Conservation (phyloP, 1,139 yeast species). For the Nakaseomyces bracarensis region DNA sequence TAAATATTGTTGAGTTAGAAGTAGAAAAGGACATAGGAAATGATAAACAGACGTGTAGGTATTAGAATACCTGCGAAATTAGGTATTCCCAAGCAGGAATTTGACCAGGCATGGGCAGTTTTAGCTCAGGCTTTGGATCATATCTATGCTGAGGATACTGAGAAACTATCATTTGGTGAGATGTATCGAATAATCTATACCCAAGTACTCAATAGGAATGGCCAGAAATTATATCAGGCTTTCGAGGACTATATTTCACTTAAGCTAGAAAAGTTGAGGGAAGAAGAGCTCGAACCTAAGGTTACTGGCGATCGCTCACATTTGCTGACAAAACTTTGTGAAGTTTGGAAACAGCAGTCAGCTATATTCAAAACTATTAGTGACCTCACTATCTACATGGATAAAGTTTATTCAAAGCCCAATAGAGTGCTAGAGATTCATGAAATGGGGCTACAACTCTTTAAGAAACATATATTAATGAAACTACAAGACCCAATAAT, state of each 20-base stretch:
- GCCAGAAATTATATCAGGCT: conserved; percentile 58
- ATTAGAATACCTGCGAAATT: conserved; percentile 69
- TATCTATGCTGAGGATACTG: conserved; percentile 67
- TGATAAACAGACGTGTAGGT: conserved; percentile 34
- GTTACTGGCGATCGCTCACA: conserved; percentile 28
- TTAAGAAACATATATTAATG: conserved; percentile 40
- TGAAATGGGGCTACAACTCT: conserved; percentile 64
- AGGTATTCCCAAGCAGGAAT: conserved; percentile 16
- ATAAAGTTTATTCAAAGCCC: conserved; percentile 76
- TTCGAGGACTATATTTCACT: conserved; percentile 44
- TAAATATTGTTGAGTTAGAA: too few relatives aligned
- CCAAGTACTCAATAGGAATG: conserved; percentile 66
- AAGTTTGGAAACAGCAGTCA: conserved; percentile 69
- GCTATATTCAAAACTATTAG: conserved; percentile 72
- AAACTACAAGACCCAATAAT: conserved; percentile 16
- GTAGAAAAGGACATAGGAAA: too few relatives aligned
- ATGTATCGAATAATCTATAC: conserved; percentile 77
- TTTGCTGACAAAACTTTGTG: conserved; percentile 38
- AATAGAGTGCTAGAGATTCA: conserved; percentile 58
- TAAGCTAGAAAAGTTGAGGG: conserved; percentile 40
- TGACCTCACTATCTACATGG: conserved; percentile 78
- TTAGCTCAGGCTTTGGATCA: conserved; percentile 68
- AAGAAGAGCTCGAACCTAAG: conserved; percentile 15
- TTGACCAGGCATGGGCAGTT: conserved; percentile 55
- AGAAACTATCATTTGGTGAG: conserved; percentile 73